Conservation (phyloP, 2,329 filamentous ascomycete genomes). For the Beauveria brongniartii region DNA sequence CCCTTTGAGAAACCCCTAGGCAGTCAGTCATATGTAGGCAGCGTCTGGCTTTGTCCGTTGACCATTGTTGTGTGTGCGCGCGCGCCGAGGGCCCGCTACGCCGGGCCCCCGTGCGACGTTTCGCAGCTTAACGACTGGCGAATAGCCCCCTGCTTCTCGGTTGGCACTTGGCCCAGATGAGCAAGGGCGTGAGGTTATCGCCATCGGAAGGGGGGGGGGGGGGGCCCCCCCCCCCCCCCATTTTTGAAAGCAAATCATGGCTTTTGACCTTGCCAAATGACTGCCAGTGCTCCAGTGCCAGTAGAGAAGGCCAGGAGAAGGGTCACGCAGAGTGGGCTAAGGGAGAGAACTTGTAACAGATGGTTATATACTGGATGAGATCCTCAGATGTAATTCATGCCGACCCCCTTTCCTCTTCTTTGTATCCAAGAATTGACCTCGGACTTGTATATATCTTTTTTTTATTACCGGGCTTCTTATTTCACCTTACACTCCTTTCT, state of each 20-base stretch:
- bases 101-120: slow-evolving; percentile 8
- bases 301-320: not conserved
- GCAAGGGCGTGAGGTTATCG: slow-evolving; percentile 1
- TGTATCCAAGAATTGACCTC: not conserved
- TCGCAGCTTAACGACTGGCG: not conserved
- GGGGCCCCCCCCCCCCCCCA: no score
- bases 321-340: slow-evolving; percentile 8
- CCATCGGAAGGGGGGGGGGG: not conserved
- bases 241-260: not conserved
- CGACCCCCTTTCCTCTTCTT: not conserved
- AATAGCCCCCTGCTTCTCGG: not conserved
- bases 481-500: not conserved
- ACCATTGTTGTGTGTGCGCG: not conserved
- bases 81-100: not conserved
- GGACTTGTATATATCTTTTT: not conserved
- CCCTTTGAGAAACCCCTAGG: not conserved
- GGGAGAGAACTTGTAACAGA: not conserved
- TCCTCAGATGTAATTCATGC: not conserved
- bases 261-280: slow-evolving; percentile 12
- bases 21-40: not conserved
- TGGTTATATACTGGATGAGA: slow-evolving; percentile 4
- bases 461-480: not conserved
- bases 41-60: not conserved
- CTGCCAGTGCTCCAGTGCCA: slow-evolving; percentile 3
- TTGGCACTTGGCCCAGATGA: no score